phyloP scores from a whole-genome alignment of 228 moss, liverwort and hornwort species.

The Sphagnum magellanicum region DNA sequence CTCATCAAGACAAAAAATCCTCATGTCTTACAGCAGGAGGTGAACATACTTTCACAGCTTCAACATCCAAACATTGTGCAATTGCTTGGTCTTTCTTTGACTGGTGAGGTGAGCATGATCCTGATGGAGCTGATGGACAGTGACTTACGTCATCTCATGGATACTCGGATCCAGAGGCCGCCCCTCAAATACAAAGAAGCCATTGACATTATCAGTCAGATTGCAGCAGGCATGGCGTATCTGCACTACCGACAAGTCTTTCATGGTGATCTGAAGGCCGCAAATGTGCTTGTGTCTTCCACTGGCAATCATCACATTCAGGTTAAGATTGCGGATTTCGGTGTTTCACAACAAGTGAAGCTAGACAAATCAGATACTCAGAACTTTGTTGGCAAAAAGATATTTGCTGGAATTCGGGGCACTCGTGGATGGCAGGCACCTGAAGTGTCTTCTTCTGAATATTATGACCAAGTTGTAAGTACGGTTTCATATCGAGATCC shows the following conservation, averaged over 20 bases:
- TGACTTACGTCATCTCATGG: constrained; percentile 7
- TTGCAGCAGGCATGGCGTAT: constrained; percentile 47
- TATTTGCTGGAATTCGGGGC: constrained; percentile 8
- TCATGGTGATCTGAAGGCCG: constrained; percentile 47
- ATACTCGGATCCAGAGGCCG: background rate
- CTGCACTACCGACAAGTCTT: constrained; percentile 42
- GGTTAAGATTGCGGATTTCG: constrained; percentile 49
- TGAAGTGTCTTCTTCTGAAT: constrained; percentile 21
- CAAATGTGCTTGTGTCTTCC: constrained; percentile 31
- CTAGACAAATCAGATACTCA: constrained; percentile 34
- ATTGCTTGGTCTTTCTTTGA: too few species aligned
- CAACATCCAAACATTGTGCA: too few species aligned
- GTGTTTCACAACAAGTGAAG: constrained; percentile 32
- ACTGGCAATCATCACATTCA: constrained; percentile 38
- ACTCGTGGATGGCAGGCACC: constrained; percentile 53
- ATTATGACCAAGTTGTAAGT: background rate
- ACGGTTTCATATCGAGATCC: background rate
- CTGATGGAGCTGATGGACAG: constrained; percentile 20
- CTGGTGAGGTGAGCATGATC: too few species aligned
- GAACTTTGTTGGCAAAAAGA: constrained; percentile 17
- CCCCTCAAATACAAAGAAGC: constrained; percentile 39
- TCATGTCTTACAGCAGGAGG: too few species aligned
- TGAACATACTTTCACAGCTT: too few species aligned
- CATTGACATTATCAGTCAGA: constrained; percentile 50
- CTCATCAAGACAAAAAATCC: too few species aligned